Percentiles rank a stretch among this genome's conserved stretches.
Evolutionary conservation across 2,329 filamentous ascomycete species (phyloP).

Genomic region (Fusarium protoensiforme): DNA sequence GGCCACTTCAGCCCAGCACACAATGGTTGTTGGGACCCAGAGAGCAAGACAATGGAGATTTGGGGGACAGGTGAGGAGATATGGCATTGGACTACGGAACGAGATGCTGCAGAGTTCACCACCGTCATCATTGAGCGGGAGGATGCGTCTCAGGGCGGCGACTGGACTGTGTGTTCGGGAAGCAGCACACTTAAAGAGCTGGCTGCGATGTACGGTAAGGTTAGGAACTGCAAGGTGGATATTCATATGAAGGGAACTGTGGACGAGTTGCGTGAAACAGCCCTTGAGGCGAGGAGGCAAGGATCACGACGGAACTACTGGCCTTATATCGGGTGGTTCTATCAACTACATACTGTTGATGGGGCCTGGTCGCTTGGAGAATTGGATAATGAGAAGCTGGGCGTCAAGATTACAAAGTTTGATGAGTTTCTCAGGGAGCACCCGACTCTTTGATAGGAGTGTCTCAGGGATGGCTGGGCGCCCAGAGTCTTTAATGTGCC

Average conservation of each 20-base stretch:
- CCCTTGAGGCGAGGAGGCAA: not conserved
- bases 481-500: not conserved
- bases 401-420: not conserved
- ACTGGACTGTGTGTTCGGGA: conserved; percentile 1
- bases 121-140: not conserved
- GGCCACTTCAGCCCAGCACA: not conserved
- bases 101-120: not conserved
- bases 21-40: not conserved
- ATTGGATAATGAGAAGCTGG: not conserved
- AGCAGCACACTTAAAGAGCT: not conserved
- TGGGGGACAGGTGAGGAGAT: not conserved
- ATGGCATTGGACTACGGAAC: not conserved
- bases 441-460: not conserved
- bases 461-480: not conserved
- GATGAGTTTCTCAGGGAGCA: not conserved
- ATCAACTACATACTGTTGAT: not conserved
- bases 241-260: not conserved
- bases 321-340: not conserved
- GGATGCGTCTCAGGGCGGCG: not conserved
- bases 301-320: not conserved
- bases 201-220: not conserved
- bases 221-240: not conserved
- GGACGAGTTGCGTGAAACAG: not conserved
- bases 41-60: not conserved
- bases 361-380: not conserved